These are phyloP conservation scores for Terfezia claveryi DNA, from an alignment of 495 filamentous ascomycete genomes.

Conservation along the genomic window DNA sequence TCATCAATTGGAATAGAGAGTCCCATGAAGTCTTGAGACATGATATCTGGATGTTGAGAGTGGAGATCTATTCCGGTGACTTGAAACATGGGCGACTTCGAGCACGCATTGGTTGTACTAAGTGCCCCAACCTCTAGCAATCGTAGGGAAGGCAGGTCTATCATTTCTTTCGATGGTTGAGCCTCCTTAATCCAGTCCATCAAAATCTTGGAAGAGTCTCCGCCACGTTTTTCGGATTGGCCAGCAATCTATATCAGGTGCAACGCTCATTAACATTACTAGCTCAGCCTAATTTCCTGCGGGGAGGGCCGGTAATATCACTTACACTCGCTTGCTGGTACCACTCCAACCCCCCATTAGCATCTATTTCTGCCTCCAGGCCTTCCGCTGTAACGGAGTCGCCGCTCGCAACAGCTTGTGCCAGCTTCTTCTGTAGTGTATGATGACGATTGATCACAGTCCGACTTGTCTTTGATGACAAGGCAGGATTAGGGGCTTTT, in stretches of 20 bases:
- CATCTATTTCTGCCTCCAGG: constrained; percentile 38
- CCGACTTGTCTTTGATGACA: constrained; percentile 62
- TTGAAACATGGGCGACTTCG: constrained; percentile 42
- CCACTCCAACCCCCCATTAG: constrained; percentile 52
- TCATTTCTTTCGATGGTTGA: constrained; percentile 18
- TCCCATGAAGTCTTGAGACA: constrained; percentile 86
- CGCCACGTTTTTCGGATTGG: constrained; percentile 63
- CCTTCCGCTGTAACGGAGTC: constrained; percentile 33
- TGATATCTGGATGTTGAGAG: constrained; percentile 57
- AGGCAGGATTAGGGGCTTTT: constrained; percentile 29
- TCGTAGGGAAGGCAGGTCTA: constrained; percentile 20
- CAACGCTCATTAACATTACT: no score
- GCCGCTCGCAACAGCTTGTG: constrained; percentile 40
- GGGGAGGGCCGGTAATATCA: background rate
- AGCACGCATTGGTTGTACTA: constrained; percentile 65
- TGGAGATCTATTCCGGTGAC: constrained; percentile 78
- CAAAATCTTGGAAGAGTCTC: constrained; percentile 70
- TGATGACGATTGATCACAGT: constrained; percentile 70
- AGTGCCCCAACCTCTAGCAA: constrained; percentile 84
- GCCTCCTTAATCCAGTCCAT: constrained; percentile 53
- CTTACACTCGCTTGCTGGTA: constrained; percentile 78
- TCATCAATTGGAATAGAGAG: constrained; percentile 43
- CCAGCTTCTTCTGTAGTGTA: constrained; percentile 52
- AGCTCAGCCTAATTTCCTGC: no score
- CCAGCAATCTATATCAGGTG: constrained; percentile 28